phyloP scores from a whole-genome alignment of 2,329 filamentous ascomycete species.

The Xylariaceae sp. region DNA sequence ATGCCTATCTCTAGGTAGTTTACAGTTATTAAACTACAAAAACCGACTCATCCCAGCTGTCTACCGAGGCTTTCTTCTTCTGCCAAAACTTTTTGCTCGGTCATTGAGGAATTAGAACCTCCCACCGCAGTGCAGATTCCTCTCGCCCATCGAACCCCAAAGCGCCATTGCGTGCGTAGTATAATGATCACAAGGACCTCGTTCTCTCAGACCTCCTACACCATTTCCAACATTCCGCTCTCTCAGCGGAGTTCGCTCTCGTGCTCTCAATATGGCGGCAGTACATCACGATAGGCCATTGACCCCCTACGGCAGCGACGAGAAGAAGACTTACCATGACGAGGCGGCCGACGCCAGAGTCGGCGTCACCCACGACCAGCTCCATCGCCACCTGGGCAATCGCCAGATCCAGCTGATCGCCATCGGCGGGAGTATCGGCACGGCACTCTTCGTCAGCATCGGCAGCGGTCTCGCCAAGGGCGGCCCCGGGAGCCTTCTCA shows the following conservation, averaged over 20 bases:
- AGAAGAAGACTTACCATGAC: slow-evolving; percentile 21
- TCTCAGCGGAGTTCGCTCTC: slow-evolving; percentile 34
- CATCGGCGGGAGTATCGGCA: slow-evolving; percentile 61
- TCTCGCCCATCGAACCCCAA: not conserved
- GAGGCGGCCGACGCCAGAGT: slow-evolving; percentile 25
- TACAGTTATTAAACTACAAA: too few relatives aligned
- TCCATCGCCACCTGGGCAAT: slow-evolving; percentile 47
- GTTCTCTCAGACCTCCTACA: slow-evolving; percentile 27
- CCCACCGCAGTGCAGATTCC: too few relatives aligned
- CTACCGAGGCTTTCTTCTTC: too few relatives aligned
- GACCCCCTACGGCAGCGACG: not conserved
- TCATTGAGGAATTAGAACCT: too few relatives aligned
- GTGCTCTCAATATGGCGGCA: slow-evolving; percentile 35
- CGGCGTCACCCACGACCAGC: slow-evolving; percentile 31
- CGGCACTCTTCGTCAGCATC: slow-evolving; percentile 64
- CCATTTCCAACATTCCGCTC: slow-evolving; percentile 34
- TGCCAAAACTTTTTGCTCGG: too few relatives aligned
- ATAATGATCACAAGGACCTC: slow-evolving; percentile 29
- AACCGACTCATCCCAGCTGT: too few relatives aligned
- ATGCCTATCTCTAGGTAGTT: too few relatives aligned
- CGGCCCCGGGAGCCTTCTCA: slow-evolving; percentile 56
- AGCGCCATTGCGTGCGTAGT: slow-evolving; percentile 27
- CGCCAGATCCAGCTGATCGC: slow-evolving; percentile 61
- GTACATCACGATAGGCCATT: slow-evolving; percentile 22
- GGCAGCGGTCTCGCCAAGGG: slow-evolving; percentile 55